Evolutionary conservation across 805 yeast genomes (phyloP), one percentile per base, ranked within the genome.

Genomic region (Starmerella khaoyaiensis): DNA sequence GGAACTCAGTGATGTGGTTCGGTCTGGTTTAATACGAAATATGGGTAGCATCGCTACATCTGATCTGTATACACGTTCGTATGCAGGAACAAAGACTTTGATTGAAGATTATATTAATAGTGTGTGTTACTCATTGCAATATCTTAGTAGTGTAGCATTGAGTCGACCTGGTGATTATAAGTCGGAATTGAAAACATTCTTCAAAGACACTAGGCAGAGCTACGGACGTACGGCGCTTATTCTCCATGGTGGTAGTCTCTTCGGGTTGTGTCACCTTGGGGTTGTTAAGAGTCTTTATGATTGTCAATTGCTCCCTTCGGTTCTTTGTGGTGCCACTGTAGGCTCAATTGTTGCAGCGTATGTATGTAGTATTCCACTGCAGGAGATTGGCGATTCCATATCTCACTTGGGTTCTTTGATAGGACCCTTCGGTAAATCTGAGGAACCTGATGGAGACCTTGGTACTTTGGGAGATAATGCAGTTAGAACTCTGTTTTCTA

Each of bases 221-320:
- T 72, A 79, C 56, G 98, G 98, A 0, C 72, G 82, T 33, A 83
- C 97, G 0, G 96, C 96, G 0, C 63, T 90, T 39, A 72, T 87
- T 26, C 62, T 90, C 19, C 96, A 90, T 58, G 98, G 98, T 21
- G 97, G 98, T 2, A 79, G 96, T 0, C 61, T 90, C 17, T 90
- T 87, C 61, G 97, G 98, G 0, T 62, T 90, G 44, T 86, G 94
- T 51, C 98, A 90, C 57, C 55, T 90, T 24, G 98, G 98, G 2
- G 94, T 86, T 1, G 80, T 87, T 7, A 78, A 79, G 45, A 87
- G 90, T 0, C 63, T 90, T n/a, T 71, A 77, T 42, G 68, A 69
- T 46, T 74, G 78, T 45, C 77, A 79, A 1, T 60, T 86, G 26
- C 62, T 90, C 35, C 98, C 98, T 0, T 62, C 79, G 28, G 79